These are phyloP conservation scores for Cercospora sp. DNA, from an alignment of 2,329 filamentous ascomycete species.

Conservation along the genomic window DNA sequence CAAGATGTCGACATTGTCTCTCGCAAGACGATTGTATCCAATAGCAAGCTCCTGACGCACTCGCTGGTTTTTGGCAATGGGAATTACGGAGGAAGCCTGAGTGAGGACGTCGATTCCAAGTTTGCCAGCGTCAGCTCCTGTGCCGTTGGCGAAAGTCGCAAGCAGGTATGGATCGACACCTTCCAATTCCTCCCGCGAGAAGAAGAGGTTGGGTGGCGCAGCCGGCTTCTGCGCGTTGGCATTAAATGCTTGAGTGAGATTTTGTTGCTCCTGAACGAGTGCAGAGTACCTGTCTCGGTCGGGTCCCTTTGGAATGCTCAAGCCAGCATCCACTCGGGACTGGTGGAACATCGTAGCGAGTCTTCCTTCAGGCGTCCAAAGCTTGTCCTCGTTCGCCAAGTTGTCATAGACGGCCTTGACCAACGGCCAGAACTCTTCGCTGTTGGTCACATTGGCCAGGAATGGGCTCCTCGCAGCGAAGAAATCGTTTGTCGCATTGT, in stretches of 20 bases:
- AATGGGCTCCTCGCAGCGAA: background rate
- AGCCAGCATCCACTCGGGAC: background rate
- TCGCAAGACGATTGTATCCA: background rate
- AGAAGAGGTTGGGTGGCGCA: background rate
- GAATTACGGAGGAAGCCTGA: background rate
- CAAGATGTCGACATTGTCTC: background rate
- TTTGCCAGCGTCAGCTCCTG: background rate
- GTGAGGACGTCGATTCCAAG: background rate
- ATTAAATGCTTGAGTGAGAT: background rate
- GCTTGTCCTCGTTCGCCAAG: background rate
- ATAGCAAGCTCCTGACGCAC: background rate
- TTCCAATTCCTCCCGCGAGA: background rate
- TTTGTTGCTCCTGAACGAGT: background rate
- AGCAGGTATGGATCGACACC: background rate
- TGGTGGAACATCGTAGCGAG: background rate
- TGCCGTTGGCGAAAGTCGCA: background rate
- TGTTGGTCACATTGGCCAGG: background rate
- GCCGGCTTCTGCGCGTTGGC: background rate
- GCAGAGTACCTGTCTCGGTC: background rate
- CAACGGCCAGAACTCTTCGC: background rate
- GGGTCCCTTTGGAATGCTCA: background rate
- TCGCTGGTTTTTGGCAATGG: background rate
- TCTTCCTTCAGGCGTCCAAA: background rate
- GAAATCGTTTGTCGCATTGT: background rate
- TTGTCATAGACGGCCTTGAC: constrained; percentile 1